Evolutionary conservation across 805 yeast species (phyloP).

Genomic region (Yarrowia porcina): DNA sequence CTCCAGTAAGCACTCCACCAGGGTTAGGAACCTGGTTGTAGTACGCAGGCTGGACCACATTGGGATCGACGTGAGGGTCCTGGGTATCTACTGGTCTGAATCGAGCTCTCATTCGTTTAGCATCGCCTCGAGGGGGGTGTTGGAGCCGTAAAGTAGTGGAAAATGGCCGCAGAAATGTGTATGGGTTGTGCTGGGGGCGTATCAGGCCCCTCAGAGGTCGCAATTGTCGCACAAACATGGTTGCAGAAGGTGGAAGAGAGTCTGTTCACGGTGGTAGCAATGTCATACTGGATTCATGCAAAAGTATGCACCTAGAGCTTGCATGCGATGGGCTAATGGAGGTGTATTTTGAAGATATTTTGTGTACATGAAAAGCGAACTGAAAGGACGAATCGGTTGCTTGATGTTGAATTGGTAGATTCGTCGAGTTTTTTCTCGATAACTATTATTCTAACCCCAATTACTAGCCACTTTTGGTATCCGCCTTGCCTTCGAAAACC

Average conservation of each 20-base stretch:
- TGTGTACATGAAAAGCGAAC: not conserved
- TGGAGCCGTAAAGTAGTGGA: not conserved
- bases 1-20: conserved; percentile 50
- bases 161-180: not conserved
- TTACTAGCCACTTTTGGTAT: too few relatives aligned
- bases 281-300: conserved; percentile 18
- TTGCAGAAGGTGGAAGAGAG: not conserved
- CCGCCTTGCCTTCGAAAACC: not conserved
- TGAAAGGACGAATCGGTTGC: too few relatives aligned
- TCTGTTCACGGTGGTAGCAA: not conserved
- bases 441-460: too few relatives aligned
- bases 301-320: conserved; percentile 15
- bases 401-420: too few relatives aligned
- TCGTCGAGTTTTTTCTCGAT: too few relatives aligned
- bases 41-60: conserved; percentile 6
- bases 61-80: conserved; percentile 2
- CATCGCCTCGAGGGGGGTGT: conserved; percentile 21
- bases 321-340: conserved; percentile 4
- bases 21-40: conserved; percentile 35
- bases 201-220: not conserved
- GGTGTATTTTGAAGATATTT: not conserved
- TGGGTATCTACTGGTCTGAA: conserved; percentile 1
- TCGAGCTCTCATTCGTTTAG: conserved; percentile 11
- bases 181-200: not conserved
- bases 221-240: conserved; percentile 15